Evolutionary conservation across 306 rosid species (phyloP), one percentile per base, ranked within the genome.

Genomic region (Fagus crenata): DNA sequence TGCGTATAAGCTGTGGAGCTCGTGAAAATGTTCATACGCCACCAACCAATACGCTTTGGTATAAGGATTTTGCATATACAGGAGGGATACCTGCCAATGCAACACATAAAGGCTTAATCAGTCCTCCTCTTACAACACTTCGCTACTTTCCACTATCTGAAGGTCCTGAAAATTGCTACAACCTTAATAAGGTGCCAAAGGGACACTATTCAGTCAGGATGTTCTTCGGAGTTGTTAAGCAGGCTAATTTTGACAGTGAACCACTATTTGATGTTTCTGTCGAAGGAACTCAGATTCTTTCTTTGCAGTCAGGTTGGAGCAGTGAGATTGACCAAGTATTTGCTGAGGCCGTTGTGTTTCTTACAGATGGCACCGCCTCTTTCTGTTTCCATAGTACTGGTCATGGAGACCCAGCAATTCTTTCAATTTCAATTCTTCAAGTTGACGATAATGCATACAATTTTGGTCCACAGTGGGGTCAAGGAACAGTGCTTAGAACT

Each of bases 351-450:
- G 87, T 69, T 36, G 87, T 91, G 53, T 87, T 83, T 91, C 89
- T 95, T 73, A 77, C 4, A 54, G 87, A 92, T 77, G 86, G 89
- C 71, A 84, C 96, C 40, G 92, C 85, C 65, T 95, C 97, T 49
- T 73, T 95, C 70, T 95, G 99, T 84, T 95, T 95, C 49, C 99
- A 95, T 80, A 89, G 97, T 82, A 95, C 99, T 1, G 99, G 99
- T 65, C 99, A 95, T 74, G 99, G 99, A 65, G 99, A 92, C 87
- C 99, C 99, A n/a, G 88, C 97, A 33, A 85, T 95, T n/a, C 89
- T 95, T 83, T 85, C 99, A 4, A 86, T 95, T 69, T 97, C 92
- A 87, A 89, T 95, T 86, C 99, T 95, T 80, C 97, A 95, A 85
- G 77, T 95, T 58, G 89, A 90, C 82, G 85, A 82, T 68, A 78